Percentiles rank a stretch among this genome's conserved stretches.
phyloP scores from a whole-genome alignment of 2,329 filamentous ascomycete species.

The Clonostachys rhizophaga region DNA sequence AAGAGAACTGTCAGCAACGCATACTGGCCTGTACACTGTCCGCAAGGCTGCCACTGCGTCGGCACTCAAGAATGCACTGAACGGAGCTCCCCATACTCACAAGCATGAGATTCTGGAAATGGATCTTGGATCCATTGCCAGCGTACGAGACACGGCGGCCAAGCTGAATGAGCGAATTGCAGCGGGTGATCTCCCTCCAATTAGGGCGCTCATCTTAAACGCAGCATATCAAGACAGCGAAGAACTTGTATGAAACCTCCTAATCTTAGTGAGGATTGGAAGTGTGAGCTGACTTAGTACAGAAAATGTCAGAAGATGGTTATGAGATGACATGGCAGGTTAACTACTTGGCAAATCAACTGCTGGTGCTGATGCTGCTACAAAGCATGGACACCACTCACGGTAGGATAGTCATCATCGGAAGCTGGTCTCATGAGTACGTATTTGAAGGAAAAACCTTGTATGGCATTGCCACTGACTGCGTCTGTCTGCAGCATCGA shows the following conservation, averaged over 20 bases:
- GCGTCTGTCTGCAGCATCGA: slow-evolving; percentile 11
- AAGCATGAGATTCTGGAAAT: slow-evolving; percentile 22
- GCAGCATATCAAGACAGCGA: slow-evolving; percentile 14
- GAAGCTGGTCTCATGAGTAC: slow-evolving; percentile 27
- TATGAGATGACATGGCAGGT: slow-evolving; percentile 24
- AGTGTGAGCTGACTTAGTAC: neutral
- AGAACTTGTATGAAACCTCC: neutral
- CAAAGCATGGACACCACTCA: slow-evolving; percentile 21
- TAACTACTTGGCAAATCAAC: slow-evolving; percentile 22
- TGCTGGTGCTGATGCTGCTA: slow-evolving; percentile 19
- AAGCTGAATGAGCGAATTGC: slow-evolving; percentile 20
- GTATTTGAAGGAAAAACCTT: neutral
- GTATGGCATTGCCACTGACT: neutral
- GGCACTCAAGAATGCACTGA: slow-evolving; percentile 13
- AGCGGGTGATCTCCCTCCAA: slow-evolving; percentile 25
- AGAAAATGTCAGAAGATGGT: slow-evolving; percentile 20
- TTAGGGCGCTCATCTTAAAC: slow-evolving; percentile 30
- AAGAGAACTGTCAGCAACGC: slow-evolving; percentile 18
- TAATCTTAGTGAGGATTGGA: neutral
- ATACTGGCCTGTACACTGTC: slow-evolving; percentile 28
- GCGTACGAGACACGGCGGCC: slow-evolving; percentile 15
- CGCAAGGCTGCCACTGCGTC: slow-evolving; percentile 21
- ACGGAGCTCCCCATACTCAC: slow-evolving; percentile 11
- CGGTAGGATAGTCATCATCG: slow-evolving; percentile 19
- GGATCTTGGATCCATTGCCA: slow-evolving; percentile 19